A percentile compares a stretch with the other conserved stretches of the same genome.
phyloP scores from a whole-genome alignment of 176 grass and related monocot species.

The Ananas comosus region DNA sequence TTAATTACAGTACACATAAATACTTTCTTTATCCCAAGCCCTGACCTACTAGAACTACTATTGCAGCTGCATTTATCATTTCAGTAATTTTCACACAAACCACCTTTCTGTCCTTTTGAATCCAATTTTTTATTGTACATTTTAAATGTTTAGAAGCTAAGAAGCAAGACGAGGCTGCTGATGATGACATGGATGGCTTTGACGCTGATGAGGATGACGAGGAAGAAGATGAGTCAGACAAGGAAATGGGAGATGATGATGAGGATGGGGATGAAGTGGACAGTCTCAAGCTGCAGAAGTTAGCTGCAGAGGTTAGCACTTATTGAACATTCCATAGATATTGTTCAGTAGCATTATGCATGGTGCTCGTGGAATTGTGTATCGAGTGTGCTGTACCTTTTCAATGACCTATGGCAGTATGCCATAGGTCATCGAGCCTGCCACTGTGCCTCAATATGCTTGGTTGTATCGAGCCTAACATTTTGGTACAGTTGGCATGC shows the following conservation, averaged over 20 bases:
- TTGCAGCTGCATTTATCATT: neutral
- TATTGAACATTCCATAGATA: neutral
- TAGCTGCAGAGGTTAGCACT: conserved; percentile 64
- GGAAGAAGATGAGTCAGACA: conserved; percentile 60
- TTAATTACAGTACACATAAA: neutral
- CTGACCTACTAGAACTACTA: no score
- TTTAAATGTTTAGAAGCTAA: conserved; percentile 37
- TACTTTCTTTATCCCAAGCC: no score
- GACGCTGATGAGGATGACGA: conserved; percentile 65
- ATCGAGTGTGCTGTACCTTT: no score
- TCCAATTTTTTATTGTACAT: neutral
- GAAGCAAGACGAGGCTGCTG: conserved; percentile 40
- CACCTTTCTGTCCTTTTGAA: neutral
- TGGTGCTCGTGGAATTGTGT: no score
- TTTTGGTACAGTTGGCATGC: no score
- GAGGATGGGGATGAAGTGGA: conserved; percentile 76
- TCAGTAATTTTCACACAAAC: neutral
- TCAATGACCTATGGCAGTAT: no score
- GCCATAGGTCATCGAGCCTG: no score
- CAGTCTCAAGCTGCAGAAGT: conserved; percentile 55
- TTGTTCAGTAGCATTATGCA: no score
- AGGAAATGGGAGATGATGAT: conserved; percentile 74
- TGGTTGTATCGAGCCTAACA: no score
- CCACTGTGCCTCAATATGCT: no score
- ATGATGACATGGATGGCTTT: conserved; percentile 74